Percentiles rank a stretch among this genome's conserved stretches.
Evolutionary conservation across 176 grass and related monocot species (phyloP).

Genomic region (Miscanthus lutarioriparius): DNA sequence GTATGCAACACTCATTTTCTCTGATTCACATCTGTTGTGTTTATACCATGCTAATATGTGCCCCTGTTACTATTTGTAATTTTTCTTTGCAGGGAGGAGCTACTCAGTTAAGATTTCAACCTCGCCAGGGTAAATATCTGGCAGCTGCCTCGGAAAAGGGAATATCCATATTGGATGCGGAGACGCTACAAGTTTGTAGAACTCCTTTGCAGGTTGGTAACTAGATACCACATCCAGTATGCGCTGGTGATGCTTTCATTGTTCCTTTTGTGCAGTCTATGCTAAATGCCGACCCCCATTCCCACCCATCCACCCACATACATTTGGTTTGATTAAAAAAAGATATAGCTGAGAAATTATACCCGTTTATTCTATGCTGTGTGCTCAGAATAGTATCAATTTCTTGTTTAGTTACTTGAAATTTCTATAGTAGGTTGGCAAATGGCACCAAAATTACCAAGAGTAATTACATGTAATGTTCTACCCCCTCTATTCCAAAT

Average conservation of each 20-base stretch:
- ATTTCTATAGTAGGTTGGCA: too few species aligned
- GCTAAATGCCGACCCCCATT: neutral
- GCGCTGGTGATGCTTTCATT: neutral
- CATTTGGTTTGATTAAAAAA: neutral
- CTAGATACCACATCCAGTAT: slow-evolving; percentile 21
- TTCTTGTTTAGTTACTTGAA: slow-evolving; percentile 11
- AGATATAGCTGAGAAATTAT: neutral
- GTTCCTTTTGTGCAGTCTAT: neutral
- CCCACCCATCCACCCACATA: neutral
- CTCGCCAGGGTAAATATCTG: slow-evolving; percentile 78
- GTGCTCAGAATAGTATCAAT: slow-evolving; percentile 1
- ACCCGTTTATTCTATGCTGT: neutral
- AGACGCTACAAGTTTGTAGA: slow-evolving; percentile 61
- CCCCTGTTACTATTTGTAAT: neutral
- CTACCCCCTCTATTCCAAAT: neutral
- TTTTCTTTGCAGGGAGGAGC: slow-evolving; percentile 60
- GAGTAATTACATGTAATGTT: slow-evolving; percentile 21
- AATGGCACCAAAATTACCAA: slow-evolving; percentile 19
- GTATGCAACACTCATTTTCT: slow-evolving; percentile 54
- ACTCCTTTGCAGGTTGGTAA: slow-evolving; percentile 59
- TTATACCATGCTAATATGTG: neutral
- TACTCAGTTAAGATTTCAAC: slow-evolving; percentile 97
- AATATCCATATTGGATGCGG: slow-evolving; percentile 86
- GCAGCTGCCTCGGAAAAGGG: slow-evolving; percentile 80
- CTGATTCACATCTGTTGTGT: neutral